Evolutionary conservation across 2,329 filamentous ascomycete genomes (phyloP).

Genomic region (Colletotrichum echinochloae): DNA sequence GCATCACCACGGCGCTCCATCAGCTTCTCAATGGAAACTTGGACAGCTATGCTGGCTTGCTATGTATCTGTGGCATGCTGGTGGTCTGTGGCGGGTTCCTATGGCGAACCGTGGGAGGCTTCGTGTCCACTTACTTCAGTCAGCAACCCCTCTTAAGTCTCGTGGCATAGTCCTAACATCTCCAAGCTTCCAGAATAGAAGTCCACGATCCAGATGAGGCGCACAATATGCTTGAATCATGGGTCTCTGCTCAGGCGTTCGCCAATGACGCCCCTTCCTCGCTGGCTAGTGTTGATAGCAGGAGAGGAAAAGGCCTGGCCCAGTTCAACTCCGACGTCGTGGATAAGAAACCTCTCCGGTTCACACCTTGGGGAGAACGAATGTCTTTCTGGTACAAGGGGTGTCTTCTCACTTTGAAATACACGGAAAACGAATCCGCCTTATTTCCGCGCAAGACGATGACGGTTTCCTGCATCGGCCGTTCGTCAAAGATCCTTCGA

Average conservation of each 20-base stretch:
- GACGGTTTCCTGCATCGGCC: slow-evolving; percentile 43
- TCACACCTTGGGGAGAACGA: neutral
- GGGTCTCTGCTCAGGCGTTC: neutral
- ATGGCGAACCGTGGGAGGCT: slow-evolving; percentile 48
- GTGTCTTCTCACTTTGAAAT: neutral
- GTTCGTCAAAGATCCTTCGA: slow-evolving; percentile 44
- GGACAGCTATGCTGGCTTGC: slow-evolving; percentile 1
- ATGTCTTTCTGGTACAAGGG: slow-evolving; percentile 4
- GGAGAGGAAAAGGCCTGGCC: neutral
- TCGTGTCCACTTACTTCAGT: slow-evolving; percentile 18
- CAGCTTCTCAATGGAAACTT: slow-evolving; percentile 24
- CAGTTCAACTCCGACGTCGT: neutral
- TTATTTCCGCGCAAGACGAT: neutral
- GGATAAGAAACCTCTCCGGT: neutral
- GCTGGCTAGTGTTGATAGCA: neutral
- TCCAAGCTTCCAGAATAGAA: neutral
- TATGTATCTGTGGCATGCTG: slow-evolving; percentile 45
- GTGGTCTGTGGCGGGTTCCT: slow-evolving; percentile 41
- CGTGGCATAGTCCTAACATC: neutral
- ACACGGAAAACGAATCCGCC: neutral
- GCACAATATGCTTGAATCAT: slow-evolving; percentile 3
- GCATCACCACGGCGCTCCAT: neutral
- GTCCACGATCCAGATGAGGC: neutral
- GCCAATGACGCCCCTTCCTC: neutral
- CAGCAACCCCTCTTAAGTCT: neutral